Conservation (phyloP, 2,329 filamentous ascomycete species). For the Fusarium chaquense region DNA sequence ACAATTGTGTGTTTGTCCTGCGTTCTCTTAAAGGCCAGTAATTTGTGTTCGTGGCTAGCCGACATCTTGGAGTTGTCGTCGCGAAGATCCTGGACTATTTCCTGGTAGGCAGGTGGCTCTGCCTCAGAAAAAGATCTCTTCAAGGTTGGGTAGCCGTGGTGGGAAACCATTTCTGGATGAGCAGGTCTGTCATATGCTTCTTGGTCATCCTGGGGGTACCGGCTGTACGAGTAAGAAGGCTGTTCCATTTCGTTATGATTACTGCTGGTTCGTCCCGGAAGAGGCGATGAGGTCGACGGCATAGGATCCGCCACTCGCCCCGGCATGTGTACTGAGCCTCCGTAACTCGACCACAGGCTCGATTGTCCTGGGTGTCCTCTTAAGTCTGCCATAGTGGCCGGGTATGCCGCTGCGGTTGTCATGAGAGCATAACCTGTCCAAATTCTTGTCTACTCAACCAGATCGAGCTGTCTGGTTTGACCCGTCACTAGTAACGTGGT, state of each 20-base stretch:
- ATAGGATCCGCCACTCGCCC: constrained; percentile 64
- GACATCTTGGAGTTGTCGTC: constrained; percentile 69
- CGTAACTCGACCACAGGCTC: constrained; percentile 70
- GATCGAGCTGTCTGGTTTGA: constrained; percentile 42
- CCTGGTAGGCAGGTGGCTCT: constrained; percentile 67
- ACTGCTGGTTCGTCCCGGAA: constrained; percentile 63
- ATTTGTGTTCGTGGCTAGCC: constrained; percentile 71
- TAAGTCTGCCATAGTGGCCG: constrained; percentile 73
- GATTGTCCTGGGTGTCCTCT: constrained; percentile 69
- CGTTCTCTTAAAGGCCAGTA: constrained; percentile 68
- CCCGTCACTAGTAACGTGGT: constrained; percentile 41
- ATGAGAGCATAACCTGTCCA: constrained; percentile 65
- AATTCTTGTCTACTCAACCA: constrained; percentile 42
- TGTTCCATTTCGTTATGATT: constrained; percentile 64
- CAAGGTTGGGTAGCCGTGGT: constrained; percentile 66
- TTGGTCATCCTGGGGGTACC: constrained; percentile 67
- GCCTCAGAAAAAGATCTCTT: constrained; percentile 70
- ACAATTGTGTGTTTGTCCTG: constrained; percentile 72
- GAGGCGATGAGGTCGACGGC: constrained; percentile 60
- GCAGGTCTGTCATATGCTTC: constrained; percentile 67
- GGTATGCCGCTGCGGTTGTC: constrained; percentile 71
- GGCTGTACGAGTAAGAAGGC: constrained; percentile 63
- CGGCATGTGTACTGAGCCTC: constrained; percentile 65
- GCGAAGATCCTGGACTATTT: constrained; percentile 71
- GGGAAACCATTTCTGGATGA: constrained; percentile 60